These are phyloP conservation scores for Cryptococcus wingfieldii DNA, from an alignment of 1,284 basidiomycete genomes.

Conservation along the genomic window DNA sequence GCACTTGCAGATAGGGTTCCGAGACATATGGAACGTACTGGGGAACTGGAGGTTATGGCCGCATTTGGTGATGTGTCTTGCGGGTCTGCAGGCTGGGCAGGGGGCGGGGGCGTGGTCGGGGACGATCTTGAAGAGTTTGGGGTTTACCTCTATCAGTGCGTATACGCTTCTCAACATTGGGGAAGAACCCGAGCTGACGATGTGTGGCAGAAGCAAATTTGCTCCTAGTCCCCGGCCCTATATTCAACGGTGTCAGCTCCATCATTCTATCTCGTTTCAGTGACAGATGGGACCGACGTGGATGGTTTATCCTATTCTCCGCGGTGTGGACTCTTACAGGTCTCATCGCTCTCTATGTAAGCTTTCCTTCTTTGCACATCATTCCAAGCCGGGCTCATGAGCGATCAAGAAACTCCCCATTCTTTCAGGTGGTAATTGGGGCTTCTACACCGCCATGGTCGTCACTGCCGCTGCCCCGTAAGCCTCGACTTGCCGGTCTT, in stretches of 20 bases:
- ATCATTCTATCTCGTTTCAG: constrained; percentile 1
- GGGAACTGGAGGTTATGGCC: constrained; percentile 30
- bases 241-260: neutral
- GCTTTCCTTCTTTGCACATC: neutral
- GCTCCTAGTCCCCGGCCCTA: neutral
- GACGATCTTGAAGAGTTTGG: neutral
- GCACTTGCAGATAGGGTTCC: neutral
- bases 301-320: constrained; percentile 4
- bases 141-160: neutral
- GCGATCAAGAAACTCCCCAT: constrained; percentile 3
- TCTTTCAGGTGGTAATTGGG: constrained; percentile 5
- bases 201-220: neutral
- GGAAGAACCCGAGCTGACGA: neutral
- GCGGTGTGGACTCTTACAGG: constrained; percentile 5
- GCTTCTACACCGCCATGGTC: constrained; percentile 10
- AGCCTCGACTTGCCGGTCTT: neutral
- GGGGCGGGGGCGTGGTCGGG: neutral
- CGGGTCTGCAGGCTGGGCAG: neutral
- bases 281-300: constrained; percentile 6
- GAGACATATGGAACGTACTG: constrained; percentile 25
- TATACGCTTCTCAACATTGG: neutral
- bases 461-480: constrained; percentile 4
- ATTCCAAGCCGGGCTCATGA: no score
- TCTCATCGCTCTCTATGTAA: constrained; percentile 6
- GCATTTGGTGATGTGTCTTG: constrained; percentile 33